Evolutionary conservation across 176 grass and related monocot genomes (phyloP).

Genomic region (Phyllostachys edulis): DNA sequence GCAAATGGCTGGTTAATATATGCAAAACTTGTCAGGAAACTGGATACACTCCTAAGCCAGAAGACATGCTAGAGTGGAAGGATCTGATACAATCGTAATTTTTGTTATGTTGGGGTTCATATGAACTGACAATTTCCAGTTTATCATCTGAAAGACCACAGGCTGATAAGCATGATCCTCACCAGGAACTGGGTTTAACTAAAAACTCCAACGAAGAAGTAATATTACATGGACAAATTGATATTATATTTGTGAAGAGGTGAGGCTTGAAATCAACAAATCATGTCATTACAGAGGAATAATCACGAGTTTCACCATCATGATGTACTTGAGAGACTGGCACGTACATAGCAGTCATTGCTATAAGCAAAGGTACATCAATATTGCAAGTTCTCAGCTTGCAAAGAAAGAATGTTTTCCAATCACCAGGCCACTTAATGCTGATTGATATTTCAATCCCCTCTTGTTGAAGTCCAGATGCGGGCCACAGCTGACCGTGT

Average conservation of each 20-base stretch:
- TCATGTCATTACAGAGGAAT: background rate
- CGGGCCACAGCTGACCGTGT: background rate
- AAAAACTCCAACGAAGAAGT: constrained; percentile 3
- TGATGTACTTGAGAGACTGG: background rate
- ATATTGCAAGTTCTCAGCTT: constrained; percentile 20
- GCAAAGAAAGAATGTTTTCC: background rate
- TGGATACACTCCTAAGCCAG: background rate
- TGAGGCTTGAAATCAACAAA: background rate
- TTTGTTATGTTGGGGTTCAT: background rate
- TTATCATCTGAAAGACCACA: background rate
- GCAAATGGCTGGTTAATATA: background rate
- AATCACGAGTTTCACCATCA: background rate
- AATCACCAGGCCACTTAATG: background rate
- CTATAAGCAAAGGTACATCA: background rate
- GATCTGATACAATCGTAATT: background rate
- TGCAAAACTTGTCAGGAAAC: background rate
- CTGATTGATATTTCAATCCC: background rate
- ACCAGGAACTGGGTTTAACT: background rate
- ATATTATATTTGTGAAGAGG: background rate
- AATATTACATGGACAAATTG: background rate
- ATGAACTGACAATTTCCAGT: background rate
- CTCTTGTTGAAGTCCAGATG: background rate
- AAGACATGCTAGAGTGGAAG: background rate
- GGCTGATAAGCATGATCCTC: background rate
- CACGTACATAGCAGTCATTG: background rate